Percentiles rank a stretch among this genome's conserved stretches.
phyloP scores from a whole-genome alignment of 2,329 filamentous ascomycete species.

The Neonectria magnoliae region DNA sequence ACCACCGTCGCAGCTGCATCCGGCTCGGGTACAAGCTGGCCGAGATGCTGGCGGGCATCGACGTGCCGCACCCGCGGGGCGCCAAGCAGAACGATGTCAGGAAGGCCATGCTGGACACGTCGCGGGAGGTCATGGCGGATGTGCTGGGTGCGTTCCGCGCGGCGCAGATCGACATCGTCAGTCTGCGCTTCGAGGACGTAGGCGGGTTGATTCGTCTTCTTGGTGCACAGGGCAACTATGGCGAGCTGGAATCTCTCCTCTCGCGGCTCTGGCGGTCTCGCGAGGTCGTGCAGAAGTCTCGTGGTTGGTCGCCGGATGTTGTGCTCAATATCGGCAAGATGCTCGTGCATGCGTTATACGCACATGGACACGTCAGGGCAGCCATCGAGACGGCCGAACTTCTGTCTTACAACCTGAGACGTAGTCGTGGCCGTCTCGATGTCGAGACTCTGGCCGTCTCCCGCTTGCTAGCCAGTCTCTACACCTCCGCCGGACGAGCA shows the following conservation, averaged over 20 bases:
- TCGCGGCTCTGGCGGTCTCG: slow-evolving; percentile 36
- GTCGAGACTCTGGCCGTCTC: slow-evolving; percentile 39
- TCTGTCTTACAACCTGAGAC: slow-evolving; percentile 42
- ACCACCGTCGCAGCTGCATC: slow-evolving; percentile 51
- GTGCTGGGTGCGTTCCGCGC: slow-evolving; percentile 55
- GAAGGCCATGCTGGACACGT: slow-evolving; percentile 33
- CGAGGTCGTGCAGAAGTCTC: slow-evolving; percentile 32
- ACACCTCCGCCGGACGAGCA: slow-evolving; percentile 21
- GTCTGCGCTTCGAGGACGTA: slow-evolving; percentile 56
- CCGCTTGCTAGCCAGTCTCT: slow-evolving; percentile 37
- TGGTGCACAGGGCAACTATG: slow-evolving; percentile 57
- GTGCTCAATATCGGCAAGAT: slow-evolving; percentile 39
- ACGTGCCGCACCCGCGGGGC: slow-evolving; percentile 45
- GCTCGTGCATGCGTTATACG: slow-evolving; percentile 36
- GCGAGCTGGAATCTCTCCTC: slow-evolving; percentile 52
- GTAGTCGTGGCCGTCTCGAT: slow-evolving; percentile 40
- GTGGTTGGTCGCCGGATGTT: slow-evolving; percentile 36
- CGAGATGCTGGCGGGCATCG: slow-evolving; percentile 54
- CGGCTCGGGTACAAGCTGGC: slow-evolving; percentile 58
- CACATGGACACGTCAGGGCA: slow-evolving; percentile 19
- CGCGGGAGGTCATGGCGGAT: slow-evolving; percentile 40
- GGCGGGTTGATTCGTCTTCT: slow-evolving; percentile 57
- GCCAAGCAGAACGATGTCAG: slow-evolving; percentile 40
- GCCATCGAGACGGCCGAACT: slow-evolving; percentile 40
- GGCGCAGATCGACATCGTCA: slow-evolving; percentile 55